A percentile compares a stretch with the other conserved stretches of the same genome.
These are phyloP conservation scores for Scheffersomyces illinoinensis DNA, from an alignment of 1,139 yeast genomes.

Conservation along the genomic window DNA sequence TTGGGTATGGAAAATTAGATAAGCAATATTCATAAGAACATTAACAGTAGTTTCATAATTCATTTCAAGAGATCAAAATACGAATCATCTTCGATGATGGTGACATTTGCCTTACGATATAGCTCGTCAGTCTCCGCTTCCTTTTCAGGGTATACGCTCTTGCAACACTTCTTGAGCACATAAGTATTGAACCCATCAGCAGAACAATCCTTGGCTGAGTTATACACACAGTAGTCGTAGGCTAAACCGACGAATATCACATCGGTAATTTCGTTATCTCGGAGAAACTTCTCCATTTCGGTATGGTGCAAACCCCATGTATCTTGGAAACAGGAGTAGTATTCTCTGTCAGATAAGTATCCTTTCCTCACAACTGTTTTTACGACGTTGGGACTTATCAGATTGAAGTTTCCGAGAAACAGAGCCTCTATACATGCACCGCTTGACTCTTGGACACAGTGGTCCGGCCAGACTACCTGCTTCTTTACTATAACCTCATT, in stretches of 20 bases:
- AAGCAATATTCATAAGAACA: not conserved
- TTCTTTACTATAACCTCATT: constrained; percentile 18
- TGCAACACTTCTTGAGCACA: constrained; percentile 56
- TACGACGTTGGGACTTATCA: constrained; percentile 24
- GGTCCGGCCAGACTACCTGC: constrained; percentile 85
- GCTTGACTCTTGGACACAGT: constrained; percentile 69
- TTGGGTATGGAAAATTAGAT: constrained; percentile 15
- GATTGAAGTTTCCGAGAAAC: constrained; percentile 27
- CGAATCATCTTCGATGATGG: constrained; percentile 1
- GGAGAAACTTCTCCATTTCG: constrained; percentile 54
- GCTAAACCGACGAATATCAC: constrained; percentile 84
- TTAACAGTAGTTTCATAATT: not conserved
- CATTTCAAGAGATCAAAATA: not conserved
- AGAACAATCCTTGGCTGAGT: constrained; percentile 71
- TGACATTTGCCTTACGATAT: constrained; percentile 31
- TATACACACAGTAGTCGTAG: constrained; percentile 78
- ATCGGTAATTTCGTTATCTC: constrained; percentile 47
- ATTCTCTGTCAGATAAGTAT: constrained; percentile 67
- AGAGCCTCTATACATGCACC: constrained; percentile 68
- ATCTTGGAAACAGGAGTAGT: constrained; percentile 87
- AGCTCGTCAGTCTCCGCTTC: constrained; percentile 24
- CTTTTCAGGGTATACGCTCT: constrained; percentile 37
- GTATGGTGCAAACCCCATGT: constrained; percentile 74
- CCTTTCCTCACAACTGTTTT: constrained; percentile 66
- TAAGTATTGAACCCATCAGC: constrained; percentile 60